phyloP scores from a whole-genome alignment of 805 yeast genomes.

The Candida maltosa region DNA sequence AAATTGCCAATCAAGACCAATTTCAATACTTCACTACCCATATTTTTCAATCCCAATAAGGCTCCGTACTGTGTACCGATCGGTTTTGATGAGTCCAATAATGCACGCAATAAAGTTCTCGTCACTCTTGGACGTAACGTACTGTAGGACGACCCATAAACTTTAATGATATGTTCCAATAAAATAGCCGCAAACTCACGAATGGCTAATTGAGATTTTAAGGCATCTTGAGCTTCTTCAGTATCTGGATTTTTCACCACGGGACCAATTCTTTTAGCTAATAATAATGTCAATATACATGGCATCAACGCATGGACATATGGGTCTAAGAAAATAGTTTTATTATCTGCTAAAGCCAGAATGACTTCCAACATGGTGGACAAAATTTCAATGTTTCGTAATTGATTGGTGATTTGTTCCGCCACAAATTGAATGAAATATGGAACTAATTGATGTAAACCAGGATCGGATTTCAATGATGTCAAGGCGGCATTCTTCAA shows the following conservation, averaged over 20 bases:
- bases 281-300: constrained; percentile 81
- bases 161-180: constrained; percentile 70
- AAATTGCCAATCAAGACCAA: constrained; percentile 82
- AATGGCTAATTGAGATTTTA: constrained; percentile 51
- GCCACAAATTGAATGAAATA: constrained; percentile 94
- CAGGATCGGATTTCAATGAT: constrained; percentile 87
- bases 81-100: constrained; percentile 79
- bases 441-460: constrained; percentile 93
- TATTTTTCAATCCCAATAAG: constrained; percentile 72
- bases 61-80: constrained; percentile 93
- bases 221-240: constrained; percentile 22
- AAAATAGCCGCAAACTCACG: constrained; percentile 87
- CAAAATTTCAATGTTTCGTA: constrained; percentile 66
- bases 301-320: constrained; percentile 97
- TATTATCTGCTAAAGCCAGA: constrained; percentile 78
- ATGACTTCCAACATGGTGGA: constrained; percentile 87
- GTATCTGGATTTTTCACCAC: constrained; percentile 32
- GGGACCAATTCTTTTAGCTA: constrained; percentile 85
- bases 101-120: constrained; percentile 86
- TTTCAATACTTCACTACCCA: constrained; percentile 86
- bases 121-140: constrained; percentile 92
- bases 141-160: constrained; percentile 81
- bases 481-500: constrained; percentile 78
- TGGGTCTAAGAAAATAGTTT: constrained; percentile 86
- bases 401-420: constrained; percentile 87